These are phyloP conservation scores for Tetrahymena malaccensis DNA, from an alignment of 73 alveolate genomes.

Conservation along the genomic window DNA sequence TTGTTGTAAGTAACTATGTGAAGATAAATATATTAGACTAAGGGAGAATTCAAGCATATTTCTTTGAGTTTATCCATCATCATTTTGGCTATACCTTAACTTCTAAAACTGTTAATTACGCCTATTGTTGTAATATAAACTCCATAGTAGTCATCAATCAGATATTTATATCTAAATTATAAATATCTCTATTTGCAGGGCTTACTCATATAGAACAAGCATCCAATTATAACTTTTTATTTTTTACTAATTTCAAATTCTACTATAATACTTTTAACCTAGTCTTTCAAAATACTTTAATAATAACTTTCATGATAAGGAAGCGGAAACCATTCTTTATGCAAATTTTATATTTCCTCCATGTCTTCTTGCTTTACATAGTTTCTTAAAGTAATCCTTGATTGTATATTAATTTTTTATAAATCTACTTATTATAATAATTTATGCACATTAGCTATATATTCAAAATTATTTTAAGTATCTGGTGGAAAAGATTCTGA, in stretches of 20 bases:
- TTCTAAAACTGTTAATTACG: conserved; percentile 15
- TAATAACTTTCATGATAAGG: conserved; percentile 2
- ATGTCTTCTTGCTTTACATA: conserved; percentile 1
- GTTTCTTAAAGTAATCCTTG: conserved; percentile 1
- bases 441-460: conserved; percentile 9
- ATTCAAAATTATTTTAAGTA: background rate
- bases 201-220: background rate
- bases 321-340: conserved; percentile 34
- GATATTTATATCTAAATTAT: background rate
- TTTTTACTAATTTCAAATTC: conserved; percentile 17
- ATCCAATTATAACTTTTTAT: conserved; percentile 13
- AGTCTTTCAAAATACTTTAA: background rate
- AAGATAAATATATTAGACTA: background rate
- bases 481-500: conserved; percentile 22
- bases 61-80: conserved; percentile 5
- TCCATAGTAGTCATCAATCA: background rate
- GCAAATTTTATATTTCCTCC: conserved; percentile 4
- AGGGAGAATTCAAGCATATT: background rate
- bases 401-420: background rate
- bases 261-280: background rate
- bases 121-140: conserved; percentile 20
- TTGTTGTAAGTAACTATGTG: conserved; percentile 20
- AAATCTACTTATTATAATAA: background rate
- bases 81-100: conserved; percentile 11
- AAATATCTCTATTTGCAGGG: background rate